Conservation (phyloP, 2,329 filamentous ascomycete genomes). For the Trichoderma hamatum region DNA sequence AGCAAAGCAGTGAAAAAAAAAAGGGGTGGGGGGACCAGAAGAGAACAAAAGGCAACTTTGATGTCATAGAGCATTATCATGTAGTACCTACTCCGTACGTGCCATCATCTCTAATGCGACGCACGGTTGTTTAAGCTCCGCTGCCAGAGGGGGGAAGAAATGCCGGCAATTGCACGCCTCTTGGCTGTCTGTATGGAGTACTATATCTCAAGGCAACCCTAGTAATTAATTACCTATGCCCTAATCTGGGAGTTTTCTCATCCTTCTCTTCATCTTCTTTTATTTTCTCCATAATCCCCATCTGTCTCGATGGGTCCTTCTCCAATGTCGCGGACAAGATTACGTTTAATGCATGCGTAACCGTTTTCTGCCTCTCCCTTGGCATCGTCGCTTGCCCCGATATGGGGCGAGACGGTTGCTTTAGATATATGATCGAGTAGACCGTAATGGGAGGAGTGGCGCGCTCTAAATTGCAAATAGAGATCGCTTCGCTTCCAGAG, state of each 20-base stretch:
- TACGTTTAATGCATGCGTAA: constrained; percentile 12
- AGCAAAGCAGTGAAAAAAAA: background rate
- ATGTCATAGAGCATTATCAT: constrained; percentile 17
- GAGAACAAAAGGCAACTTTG: background rate
- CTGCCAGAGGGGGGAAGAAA: background rate
- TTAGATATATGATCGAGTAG: constrained; percentile 15
- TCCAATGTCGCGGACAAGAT: constrained; percentile 15
- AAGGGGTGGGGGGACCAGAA: background rate
- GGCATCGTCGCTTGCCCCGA: constrained; percentile 7
- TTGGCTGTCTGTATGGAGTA: background rate
- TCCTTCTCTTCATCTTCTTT: background rate
- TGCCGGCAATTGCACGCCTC: background rate
- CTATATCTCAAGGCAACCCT: background rate
- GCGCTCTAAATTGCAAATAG: constrained; percentile 10
- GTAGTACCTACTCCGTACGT: background rate
- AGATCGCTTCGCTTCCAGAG: background rate
- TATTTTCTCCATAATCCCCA: constrained; percentile 2
- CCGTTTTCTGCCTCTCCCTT: background rate
- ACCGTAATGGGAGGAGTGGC: background rate
- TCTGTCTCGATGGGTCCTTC: constrained; percentile 4
- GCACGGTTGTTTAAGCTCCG: background rate
- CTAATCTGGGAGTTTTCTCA: background rate
- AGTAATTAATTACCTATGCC: background rate
- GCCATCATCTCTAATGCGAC: background rate
- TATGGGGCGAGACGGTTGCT: constrained; percentile 2